phyloP scores from a whole-genome alignment of 441 rosid species.

The Euphorbia corollata region DNA sequence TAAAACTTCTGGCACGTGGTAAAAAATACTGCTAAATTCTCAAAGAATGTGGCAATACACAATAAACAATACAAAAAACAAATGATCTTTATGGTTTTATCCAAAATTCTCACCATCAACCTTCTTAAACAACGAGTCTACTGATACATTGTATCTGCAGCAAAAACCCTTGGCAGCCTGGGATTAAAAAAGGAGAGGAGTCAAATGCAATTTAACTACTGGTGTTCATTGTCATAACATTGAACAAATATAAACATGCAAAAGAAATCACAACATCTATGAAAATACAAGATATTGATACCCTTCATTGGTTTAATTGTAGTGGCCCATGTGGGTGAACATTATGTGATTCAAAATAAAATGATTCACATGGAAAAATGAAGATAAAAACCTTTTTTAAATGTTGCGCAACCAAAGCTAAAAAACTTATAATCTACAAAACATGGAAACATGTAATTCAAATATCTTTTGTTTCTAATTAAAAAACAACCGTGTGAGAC shows the following conservation, averaged over 20 bases:
- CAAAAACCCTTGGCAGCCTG: slow-evolving; percentile 97
- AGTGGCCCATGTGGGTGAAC: neutral
- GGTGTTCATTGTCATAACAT: neutral
- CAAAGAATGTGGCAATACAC: neutral
- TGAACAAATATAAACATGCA: neutral
- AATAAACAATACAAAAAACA: neutral
- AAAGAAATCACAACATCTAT: neutral
- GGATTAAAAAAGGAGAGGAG: slow-evolving; percentile 19
- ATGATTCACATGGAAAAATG: neutral
- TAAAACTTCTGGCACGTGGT: neutral
- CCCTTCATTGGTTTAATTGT: slow-evolving; percentile 1
- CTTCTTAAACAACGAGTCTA: slow-evolving; percentile 56
- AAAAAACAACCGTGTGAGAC: neutral
- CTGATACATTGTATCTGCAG: slow-evolving; percentile 59
- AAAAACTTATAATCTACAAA: neutral
- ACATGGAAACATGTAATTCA: neutral
- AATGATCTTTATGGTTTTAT: neutral
- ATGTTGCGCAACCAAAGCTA: neutral
- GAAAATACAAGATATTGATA: neutral
- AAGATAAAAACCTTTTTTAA: too few species aligned
- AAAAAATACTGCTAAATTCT: neutral
- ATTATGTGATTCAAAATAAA: neutral
- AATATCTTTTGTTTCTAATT: neutral
- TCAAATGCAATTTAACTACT: slow-evolving; percentile 5
- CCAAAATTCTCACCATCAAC: slow-evolving; percentile 54